Percentiles rank a stretch among this genome's conserved stretches.
Conservation (phyloP, 768 basidiomycete genomes). For the Gymnopilus junonius region DNA sequence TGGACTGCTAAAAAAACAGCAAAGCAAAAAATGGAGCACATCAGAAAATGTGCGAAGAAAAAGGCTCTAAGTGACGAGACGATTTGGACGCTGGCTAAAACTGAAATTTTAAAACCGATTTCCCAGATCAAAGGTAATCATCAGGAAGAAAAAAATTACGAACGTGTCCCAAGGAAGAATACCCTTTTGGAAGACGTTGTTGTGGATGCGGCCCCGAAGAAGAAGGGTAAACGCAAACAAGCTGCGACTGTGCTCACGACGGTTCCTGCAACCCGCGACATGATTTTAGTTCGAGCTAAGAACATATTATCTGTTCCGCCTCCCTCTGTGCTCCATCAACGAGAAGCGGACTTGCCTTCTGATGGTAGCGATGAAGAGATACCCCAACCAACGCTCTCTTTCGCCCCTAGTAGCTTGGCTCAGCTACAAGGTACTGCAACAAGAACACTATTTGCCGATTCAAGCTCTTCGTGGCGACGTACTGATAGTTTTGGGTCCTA, state of each 20-base stretch:
- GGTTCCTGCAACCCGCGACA: conserved; percentile 49
- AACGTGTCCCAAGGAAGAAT: conserved; percentile 23
- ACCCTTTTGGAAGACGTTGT: conserved; percentile 63
- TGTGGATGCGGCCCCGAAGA: conserved; percentile 48
- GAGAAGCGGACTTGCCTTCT: background rate
- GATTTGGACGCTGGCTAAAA: conserved; percentile 51
- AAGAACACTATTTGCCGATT: background rate
- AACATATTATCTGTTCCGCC: conserved; percentile 31
- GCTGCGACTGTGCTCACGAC: conserved; percentile 47
- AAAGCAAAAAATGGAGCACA: conserved; percentile 67
- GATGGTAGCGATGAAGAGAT: background rate
- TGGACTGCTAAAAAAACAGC: conserved; percentile 77
- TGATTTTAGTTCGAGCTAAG: conserved; percentile 43
- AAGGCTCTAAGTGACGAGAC: conserved; percentile 57
- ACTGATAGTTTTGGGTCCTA: background rate
- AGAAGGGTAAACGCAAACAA: conserved; percentile 43
- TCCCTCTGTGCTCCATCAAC: background rate
- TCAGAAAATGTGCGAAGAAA: conserved; percentile 72
- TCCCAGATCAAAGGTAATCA: conserved; percentile 23
- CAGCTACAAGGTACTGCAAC: conserved; percentile 16
- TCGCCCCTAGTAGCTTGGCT: conserved; percentile 42
- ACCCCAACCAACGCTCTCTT: conserved; percentile 40
- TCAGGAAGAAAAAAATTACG: conserved; percentile 17
- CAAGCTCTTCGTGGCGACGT: background rate
- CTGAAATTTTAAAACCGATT: conserved; percentile 42